A percentile compares a stretch with the other conserved stretches of the same genome.
phyloP scores from a whole-genome alignment of 129 eudicot genomes.

The Mikania micrantha region DNA sequence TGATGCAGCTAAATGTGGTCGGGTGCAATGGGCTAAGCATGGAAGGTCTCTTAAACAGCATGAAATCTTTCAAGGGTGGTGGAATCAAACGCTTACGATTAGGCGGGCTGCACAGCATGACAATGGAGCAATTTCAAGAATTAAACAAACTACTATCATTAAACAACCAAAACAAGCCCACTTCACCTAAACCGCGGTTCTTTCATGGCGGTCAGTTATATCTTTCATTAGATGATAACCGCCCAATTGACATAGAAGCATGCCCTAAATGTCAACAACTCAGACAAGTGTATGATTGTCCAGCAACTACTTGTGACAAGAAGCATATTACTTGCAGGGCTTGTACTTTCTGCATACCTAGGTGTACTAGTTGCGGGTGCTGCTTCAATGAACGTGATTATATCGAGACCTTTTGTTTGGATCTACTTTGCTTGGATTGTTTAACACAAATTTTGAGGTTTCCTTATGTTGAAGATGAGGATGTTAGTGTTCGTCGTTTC shows the following conservation, averaged over 20 bases:
- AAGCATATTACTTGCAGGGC: conserved; percentile 42
- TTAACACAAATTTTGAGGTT: conserved; percentile 21
- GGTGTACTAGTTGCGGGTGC: conserved; percentile 57
- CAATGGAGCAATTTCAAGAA: conserved; percentile 42
- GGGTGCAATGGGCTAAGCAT: conserved; percentile 47
- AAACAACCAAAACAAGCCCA: conserved; percentile 16
- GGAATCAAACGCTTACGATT: conserved; percentile 51
- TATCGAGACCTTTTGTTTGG: conserved; percentile 42
- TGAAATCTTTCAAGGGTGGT: conserved; percentile 28
- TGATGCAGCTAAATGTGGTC: conserved; percentile 59
- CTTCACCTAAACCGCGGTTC: conserved; percentile 42
- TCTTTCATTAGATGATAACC: conserved; percentile 65
- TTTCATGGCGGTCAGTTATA: conserved; percentile 35
- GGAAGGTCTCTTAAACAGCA: conserved; percentile 38
- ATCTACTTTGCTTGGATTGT: conserved; percentile 46
- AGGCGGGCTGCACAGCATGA: conserved; percentile 37
- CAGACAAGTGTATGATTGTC: conserved; percentile 64
- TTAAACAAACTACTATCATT: conserved; percentile 29
- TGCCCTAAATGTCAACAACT: conserved; percentile 62
- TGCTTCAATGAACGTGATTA: conserved; percentile 48
- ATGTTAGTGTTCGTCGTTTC: conserved; percentile 2
- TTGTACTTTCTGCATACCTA: conserved; percentile 50
- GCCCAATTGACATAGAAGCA: conserved; percentile 56
- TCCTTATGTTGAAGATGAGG: conserved; percentile 21
- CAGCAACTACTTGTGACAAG: conserved; percentile 38